These are phyloP conservation scores for Candolleomyces efflorescens DNA, from an alignment of 768 basidiomycete genomes.

Conservation along the genomic window DNA sequence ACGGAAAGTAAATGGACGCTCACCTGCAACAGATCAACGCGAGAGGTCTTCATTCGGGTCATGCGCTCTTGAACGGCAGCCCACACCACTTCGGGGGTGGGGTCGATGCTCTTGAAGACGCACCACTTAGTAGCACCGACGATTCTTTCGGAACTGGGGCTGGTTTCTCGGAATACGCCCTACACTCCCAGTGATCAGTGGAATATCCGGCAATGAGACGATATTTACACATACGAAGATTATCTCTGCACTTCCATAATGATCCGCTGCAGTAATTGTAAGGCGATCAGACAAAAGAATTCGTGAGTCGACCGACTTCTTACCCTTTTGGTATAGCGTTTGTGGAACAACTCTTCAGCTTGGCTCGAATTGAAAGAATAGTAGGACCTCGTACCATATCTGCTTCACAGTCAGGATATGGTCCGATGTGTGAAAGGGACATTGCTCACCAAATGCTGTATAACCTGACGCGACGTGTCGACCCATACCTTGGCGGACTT, in stretches of 20 bases:
- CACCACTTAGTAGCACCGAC: constrained; percentile 87
- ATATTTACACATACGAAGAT: constrained; percentile 55
- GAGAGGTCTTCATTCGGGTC: constrained; percentile 51
- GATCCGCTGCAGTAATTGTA: constrained; percentile 54
- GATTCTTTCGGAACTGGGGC: constrained; percentile 37
- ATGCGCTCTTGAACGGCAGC: constrained; percentile 66
- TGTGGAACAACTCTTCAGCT: constrained; percentile 1
- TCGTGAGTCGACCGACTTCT: constrained; percentile 1
- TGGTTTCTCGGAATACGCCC: constrained; percentile 63
- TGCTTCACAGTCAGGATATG: constrained; percentile 11
- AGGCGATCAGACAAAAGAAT: constrained; percentile 1
- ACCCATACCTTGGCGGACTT: constrained; percentile 65
- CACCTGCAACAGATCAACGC: constrained; percentile 69
- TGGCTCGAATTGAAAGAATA: background rate
- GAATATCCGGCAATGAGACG: constrained; percentile 7
- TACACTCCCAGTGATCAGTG: constrained; percentile 24
- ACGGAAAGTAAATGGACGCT: background rate
- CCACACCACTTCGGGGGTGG: constrained; percentile 53
- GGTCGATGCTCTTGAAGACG: constrained; percentile 52
- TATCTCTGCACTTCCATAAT: constrained; percentile 81
- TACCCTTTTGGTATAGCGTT: constrained; percentile 23
- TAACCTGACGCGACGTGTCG: constrained; percentile 59
- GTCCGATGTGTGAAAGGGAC: background rate
- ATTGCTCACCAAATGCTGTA: constrained; percentile 52
- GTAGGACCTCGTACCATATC: constrained; percentile 32